Base-by-base conservation (phyloP, 306 rosid species). In the Casuarina glauca region DNA sequence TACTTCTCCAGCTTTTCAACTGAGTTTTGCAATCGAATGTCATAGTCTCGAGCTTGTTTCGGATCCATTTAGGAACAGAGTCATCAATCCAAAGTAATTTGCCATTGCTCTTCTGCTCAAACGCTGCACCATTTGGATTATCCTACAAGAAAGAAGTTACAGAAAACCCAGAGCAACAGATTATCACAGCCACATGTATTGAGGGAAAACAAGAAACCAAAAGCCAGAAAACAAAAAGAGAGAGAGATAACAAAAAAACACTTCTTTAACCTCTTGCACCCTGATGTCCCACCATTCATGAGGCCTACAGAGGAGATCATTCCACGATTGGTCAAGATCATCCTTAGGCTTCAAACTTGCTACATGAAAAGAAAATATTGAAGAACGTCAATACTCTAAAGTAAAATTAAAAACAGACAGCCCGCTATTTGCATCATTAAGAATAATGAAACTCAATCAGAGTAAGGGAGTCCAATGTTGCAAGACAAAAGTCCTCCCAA, bases 1-100 rank as follows among this genome's bases (percentile, higher is more conserved):
- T 79, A 89, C 87, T 50, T 43, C 72, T 76, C 20, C 71, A 64
- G 20, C 36, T 64, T 35, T 79, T 69, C 67, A 64, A 72, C 64
- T 81, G 82, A 68, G 84, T 73, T 78, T 80, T 81, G 42, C 67
- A 44, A 67, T 85, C 81, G 76, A 81, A 43, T 58, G 80, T 16
- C 45, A 78, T 38, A 0, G 19, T 58, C 57, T 69, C 80, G 38
- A 80, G 74, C 60, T 77, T 80, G 26, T 77, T 70, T 45, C 58
- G 44, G 53, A 80, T 48, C 66, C 38, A 75, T 71, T 71, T 35
- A 43, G 74, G 74, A 35, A 50, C 50, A 20, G 74, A 71, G 46
- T 49, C 54, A 71, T 71, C 61, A 49, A 49, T 50, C 7, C 53
- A 1, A 45, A 70, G 60, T 50, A 49, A 35, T 16, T 48, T 20